Evolutionary conservation across 768 basidiomycete genomes (phyloP).

Genomic region (Boletus tylopilopsis): DNA sequence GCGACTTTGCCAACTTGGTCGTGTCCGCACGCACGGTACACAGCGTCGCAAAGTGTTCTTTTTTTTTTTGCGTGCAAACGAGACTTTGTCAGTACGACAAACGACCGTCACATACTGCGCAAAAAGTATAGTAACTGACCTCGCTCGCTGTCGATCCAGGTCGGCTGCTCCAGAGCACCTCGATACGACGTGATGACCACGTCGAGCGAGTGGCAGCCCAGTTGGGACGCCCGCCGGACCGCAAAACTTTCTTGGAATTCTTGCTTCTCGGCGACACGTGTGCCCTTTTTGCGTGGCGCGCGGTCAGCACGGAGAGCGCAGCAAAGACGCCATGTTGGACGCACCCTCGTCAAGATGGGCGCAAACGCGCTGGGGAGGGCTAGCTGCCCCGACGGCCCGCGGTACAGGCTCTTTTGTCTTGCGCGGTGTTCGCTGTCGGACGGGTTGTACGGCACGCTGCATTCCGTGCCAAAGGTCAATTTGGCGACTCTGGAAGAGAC

Average conservation of each 20-base stretch:
- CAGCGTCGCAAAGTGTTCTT: conserved; percentile 35
- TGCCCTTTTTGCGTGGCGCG: conserved; percentile 36
- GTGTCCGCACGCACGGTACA: conserved; percentile 34
- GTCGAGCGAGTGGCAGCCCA: conserved; percentile 19
- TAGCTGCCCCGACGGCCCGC: conserved; percentile 36
- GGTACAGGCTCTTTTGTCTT: conserved; percentile 31
- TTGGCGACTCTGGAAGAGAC: conserved; percentile 47
- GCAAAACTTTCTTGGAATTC: conserved; percentile 41
- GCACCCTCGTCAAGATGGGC: conserved; percentile 41
- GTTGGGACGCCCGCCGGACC: conserved; percentile 24
- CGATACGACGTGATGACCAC: conserved; percentile 30
- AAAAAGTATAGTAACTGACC: conserved; percentile 12
- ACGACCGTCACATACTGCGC: background rate
- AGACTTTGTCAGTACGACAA: too few relatives aligned
- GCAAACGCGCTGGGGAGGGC: conserved; percentile 40
- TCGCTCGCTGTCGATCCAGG: conserved; percentile 34
- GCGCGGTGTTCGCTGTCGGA: conserved; percentile 38
- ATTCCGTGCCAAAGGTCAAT: conserved; percentile 45
- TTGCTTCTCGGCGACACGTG: conserved; percentile 41
- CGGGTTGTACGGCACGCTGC: conserved; percentile 34
- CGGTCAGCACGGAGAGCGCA: background rate
- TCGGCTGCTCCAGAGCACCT: conserved; percentile 24
- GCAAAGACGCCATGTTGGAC: background rate
- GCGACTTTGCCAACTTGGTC: conserved; percentile 25
- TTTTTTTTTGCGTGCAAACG: too few relatives aligned